These are phyloP conservation scores for Solanum medicagineum DNA, from an alignment of 257 asterid genomes.

Conservation along the genomic window DNA sequence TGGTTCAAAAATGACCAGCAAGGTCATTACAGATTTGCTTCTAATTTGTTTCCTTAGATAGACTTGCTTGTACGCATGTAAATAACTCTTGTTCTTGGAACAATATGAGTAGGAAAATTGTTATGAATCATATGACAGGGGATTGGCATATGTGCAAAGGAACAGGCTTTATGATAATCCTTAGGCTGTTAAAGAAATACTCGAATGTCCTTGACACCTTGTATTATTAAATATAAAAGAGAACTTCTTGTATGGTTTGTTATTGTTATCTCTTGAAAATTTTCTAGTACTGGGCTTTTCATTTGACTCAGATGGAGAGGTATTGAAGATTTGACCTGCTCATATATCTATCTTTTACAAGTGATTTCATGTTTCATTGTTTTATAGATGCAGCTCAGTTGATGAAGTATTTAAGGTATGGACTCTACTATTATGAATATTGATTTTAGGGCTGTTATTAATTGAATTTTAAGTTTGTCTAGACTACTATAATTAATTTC, in stretches of 20 bases:
- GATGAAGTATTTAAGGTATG: constrained; percentile 83
- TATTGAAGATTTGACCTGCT: constrained; percentile 11
- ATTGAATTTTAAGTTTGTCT: not conserved
- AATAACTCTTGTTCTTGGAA: no score
- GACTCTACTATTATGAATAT: not conserved
- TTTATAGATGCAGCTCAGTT: constrained; percentile 37
- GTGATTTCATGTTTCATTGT: not conserved
- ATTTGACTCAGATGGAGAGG: constrained; percentile 71
- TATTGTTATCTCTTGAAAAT: not conserved
- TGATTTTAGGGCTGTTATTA: not conserved
- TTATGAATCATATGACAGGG: no score
- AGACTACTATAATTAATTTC: not conserved
- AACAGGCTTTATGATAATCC: no score
- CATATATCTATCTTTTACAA: not conserved
- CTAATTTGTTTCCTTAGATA: no score
- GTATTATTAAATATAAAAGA: no score
- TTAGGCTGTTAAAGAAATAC: no score
- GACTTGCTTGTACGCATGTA: no score
- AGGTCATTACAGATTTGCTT: no score
- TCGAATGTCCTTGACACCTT: no score
- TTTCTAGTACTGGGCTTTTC: not conserved
- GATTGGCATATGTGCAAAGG: no score
- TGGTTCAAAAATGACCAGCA: no score
- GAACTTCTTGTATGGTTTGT: not conserved
- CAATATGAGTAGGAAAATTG: no score